A percentile compares a stretch with the other conserved stretches of the same genome.
These are phyloP conservation scores for Hypocrella siamensis DNA, from an alignment of 2,329 filamentous ascomycete species.

Conservation along the genomic window DNA sequence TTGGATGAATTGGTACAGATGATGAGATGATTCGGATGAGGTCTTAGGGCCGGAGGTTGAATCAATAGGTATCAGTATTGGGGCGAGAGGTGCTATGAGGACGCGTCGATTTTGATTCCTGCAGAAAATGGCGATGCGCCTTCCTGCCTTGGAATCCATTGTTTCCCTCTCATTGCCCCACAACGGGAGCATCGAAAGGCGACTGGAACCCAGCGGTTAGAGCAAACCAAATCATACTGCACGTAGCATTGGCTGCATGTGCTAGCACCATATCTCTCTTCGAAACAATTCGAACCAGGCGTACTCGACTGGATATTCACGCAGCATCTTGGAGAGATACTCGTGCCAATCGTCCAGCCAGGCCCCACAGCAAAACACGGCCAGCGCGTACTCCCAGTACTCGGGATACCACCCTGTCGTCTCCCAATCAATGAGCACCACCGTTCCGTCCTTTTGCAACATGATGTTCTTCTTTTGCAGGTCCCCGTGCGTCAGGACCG, in stretches of 20 bases:
- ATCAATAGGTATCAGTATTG: too few relatives aligned
- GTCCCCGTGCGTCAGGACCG: constrained; percentile 2
- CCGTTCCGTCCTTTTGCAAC: background rate
- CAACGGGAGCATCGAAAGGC: too few relatives aligned
- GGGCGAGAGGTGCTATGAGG: too few relatives aligned
- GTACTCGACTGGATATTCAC: background rate
- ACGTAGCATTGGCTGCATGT: too few relatives aligned
- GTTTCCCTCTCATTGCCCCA: too few relatives aligned
- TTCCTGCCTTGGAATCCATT: too few relatives aligned
- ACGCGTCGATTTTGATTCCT: too few relatives aligned
- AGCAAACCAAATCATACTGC: too few relatives aligned
- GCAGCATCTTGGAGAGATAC: background rate
- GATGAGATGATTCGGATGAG: background rate
- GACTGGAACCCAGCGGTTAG: too few relatives aligned
- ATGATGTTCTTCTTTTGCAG: constrained; percentile 3
- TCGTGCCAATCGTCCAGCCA: constrained; percentile 1
- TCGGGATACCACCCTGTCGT: constrained; percentile 1
- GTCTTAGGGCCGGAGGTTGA: too few relatives aligned
- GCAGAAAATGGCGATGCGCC: too few relatives aligned
- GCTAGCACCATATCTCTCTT: constrained; percentile 1
- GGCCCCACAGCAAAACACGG: background rate
- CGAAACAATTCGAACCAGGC: constrained; percentile 1
- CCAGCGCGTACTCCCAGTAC: background rate
- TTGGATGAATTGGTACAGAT: too few relatives aligned
- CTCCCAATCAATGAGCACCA: constrained; percentile 2